Evolutionary conservation across 768 basidiomycete genomes (phyloP), one percentile per base, ranked within the genome.

Genomic region (Chalciporus piperatus): DNA sequence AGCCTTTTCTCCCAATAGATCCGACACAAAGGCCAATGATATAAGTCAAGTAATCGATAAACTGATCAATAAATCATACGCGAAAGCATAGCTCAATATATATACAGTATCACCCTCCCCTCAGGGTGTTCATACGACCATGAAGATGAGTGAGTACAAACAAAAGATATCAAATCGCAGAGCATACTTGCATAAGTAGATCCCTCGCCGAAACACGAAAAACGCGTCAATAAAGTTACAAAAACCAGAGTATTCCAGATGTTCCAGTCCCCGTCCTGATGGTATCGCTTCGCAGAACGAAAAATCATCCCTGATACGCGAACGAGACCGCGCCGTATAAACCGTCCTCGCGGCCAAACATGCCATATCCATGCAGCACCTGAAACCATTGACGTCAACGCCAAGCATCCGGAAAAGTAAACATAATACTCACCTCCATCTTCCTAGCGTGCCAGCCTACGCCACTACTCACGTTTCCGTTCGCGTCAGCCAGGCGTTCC

Each of bases 401-500:
- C 12, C 22, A 23, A 23, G 48, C 17, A 30, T 52, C 16, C 17
- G 44, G 39, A 10, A 6, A 55, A 45, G 4, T 5, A 16, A 43
- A 54, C 22, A n/a, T 35, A n/a, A 72, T 85, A 50, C 35, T 6
- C 60, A 92, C 90, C 82, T 97, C 94, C 91, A 97, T 93, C 73
- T 99, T 99, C 51, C 95, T 74, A 19, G 90, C 85, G 71, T 97
- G 93, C 94, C 95, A 98, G 1, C 96, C 96, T 6, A 96, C 82
- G 4, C 87, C 89, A 61, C 87, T 91, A 65, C 79, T 87, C n/a
- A 96, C 92, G 61, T 91, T 90, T 9, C 93, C 92, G 57, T 91
- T 89, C 5, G 89, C 85, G 51, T 85, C 77, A 10, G 90, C 84
- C 19, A 97, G 72, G 47, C 79, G 76, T 57, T 83, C 80, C 65